A percentile compares a stretch with the other conserved stretches of the same genome.
Evolutionary conservation across 208 protist species (phyloP).

Genomic region (Leishmania martiniquensis): DNA sequence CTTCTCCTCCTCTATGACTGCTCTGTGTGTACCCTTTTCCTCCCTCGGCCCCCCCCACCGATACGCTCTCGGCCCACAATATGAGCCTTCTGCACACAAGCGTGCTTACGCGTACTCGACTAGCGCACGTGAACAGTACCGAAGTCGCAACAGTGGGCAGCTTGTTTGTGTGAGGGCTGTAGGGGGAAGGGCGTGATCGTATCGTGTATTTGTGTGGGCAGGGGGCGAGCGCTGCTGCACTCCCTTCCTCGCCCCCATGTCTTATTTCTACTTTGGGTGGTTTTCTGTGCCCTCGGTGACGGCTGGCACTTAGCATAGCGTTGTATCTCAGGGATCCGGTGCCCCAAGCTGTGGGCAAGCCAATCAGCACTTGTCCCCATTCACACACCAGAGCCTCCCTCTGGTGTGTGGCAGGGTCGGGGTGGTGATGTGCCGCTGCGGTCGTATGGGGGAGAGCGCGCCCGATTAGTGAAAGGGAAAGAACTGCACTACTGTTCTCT

Average conservation of each 20-base stretch:
- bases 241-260: background rate
- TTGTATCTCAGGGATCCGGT: background rate
- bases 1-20: background rate
- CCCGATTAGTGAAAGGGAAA: no score
- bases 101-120: background rate
- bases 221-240: background rate
- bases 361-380: background rate
- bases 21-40: background rate
- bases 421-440: background rate
- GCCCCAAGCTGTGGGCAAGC: background rate
- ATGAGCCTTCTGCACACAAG: background rate
- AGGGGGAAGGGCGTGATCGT: background rate
- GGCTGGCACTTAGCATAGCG: no score
- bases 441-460: no score
- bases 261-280: background rate
- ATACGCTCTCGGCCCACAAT: background rate
- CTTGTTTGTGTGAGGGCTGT: background rate
- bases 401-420: background rate
- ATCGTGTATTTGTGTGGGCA: background rate
- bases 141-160: background rate
- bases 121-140: background rate
- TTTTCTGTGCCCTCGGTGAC: background rate
- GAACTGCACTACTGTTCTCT: no score
- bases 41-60: background rate
- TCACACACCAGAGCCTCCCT: background rate